Evolutionary conservation across 1,284 basidiomycete species (phyloP).

Genomic region (Quambalaria eucalypti): DNA sequence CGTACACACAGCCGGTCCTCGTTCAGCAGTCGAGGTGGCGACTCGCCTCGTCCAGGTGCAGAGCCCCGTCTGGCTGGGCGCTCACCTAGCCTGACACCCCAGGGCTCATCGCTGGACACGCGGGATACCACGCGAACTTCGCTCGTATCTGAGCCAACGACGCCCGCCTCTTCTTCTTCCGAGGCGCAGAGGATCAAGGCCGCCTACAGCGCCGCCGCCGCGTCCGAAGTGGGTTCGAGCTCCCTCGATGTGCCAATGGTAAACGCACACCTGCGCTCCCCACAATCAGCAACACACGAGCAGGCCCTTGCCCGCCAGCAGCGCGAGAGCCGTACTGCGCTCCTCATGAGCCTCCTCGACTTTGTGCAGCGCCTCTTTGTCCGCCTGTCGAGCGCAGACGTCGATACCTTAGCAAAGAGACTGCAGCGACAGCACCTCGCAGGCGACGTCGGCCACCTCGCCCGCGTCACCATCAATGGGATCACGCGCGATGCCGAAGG

Average conservation of each 20-base stretch:
- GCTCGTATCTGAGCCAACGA: too few relatives aligned
- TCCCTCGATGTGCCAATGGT: not conserved
- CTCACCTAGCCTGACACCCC: too few relatives aligned
- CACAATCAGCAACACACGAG: too few relatives aligned
- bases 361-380: slow-evolving; percentile 61
- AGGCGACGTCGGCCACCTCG: slow-evolving; percentile 77
- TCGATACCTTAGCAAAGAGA: slow-evolving; percentile 75
- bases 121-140: not conserved
- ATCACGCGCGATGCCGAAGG: slow-evolving; percentile 65
- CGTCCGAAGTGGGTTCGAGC: not conserved
- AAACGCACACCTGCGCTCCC: too few relatives aligned
- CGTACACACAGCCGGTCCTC: not conserved
- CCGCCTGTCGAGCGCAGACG: slow-evolving; percentile 70
- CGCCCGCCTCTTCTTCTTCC: not conserved
- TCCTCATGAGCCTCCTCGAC: slow-evolving; percentile 61
- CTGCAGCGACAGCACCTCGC: slow-evolving; percentile 82
- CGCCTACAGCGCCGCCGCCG: not conserved
- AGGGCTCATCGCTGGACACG: not conserved
- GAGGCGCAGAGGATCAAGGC: not conserved
- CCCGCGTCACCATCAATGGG: slow-evolving; percentile 67
- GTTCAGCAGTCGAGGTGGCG: not conserved
- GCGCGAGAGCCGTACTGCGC: slow-evolving; percentile 31
- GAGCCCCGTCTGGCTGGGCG: too few relatives aligned
- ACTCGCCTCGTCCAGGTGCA: too few relatives aligned
- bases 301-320: not conserved